Conservation (phyloP, 2,329 filamentous ascomycete genomes). For the Ceratocystiopsis brevicomis region DNA sequence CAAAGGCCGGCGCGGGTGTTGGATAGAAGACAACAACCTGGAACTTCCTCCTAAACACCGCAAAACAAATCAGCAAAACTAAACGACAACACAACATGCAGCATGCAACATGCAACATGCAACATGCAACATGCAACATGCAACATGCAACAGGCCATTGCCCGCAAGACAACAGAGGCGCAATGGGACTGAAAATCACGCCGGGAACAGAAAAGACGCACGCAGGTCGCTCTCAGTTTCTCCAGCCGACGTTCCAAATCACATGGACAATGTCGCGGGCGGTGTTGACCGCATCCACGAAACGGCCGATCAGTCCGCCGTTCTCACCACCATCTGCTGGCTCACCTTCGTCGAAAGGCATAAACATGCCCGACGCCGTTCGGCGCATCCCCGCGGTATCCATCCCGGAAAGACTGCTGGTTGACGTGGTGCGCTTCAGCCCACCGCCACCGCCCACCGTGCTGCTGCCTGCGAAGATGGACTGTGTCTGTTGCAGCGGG, state of each 20-base stretch:
- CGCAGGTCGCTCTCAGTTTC: constrained; percentile 20
- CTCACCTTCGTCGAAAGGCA: constrained; percentile 67
- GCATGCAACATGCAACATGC: not conserved
- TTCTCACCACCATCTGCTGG: constrained; percentile 28
- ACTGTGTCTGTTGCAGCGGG: not conserved
- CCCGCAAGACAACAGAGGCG: not conserved
- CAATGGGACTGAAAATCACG: not conserved
- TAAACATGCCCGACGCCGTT: constrained; percentile 76
- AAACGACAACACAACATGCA: not conserved
- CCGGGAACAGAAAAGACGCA: not conserved
- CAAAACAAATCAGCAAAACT: constrained; percentile 7
- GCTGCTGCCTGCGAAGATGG: constrained; percentile 4
- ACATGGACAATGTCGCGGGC: constrained; percentile 52
- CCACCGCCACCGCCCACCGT: constrained; percentile 10
- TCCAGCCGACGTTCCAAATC: constrained; percentile 53
- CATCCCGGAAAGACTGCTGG: constrained; percentile 24
- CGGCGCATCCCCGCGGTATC: constrained; percentile 48
- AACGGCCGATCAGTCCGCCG: constrained; percentile 53
- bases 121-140: not conserved
- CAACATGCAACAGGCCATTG: not conserved
- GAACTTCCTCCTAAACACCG: constrained; percentile 8
- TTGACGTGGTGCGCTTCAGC: constrained; percentile 29
- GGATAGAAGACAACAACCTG: constrained; percentile 7
- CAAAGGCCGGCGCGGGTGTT: constrained; percentile 3
- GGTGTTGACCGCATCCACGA: constrained; percentile 64